phyloP scores from a whole-genome alignment of 2,329 filamentous ascomycete genomes.

The Diaporthe capsici region DNA sequence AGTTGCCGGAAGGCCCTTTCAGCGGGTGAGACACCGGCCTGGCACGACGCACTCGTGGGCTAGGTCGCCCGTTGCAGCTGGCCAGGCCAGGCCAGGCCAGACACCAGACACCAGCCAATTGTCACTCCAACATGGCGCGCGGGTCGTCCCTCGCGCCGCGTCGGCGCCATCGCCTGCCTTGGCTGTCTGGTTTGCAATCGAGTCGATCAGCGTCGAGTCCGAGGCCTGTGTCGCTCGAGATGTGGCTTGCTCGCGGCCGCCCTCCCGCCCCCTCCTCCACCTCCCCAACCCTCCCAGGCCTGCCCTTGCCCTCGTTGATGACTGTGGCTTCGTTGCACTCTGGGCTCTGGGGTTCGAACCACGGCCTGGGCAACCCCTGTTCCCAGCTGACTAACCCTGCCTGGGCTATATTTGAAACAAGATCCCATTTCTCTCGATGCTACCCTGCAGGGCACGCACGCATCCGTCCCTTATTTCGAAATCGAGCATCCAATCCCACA shows the following conservation, averaged over 20 bases:
- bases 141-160: slow-evolving; percentile 27
- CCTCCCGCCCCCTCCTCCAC: slow-evolving; percentile 5
- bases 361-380: slow-evolving; percentile 27
- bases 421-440: slow-evolving; percentile 40
- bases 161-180: slow-evolving; percentile 20
- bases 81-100: background rate
- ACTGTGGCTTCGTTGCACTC: slow-evolving; percentile 27
- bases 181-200: slow-evolving; percentile 1
- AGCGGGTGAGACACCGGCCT: slow-evolving; percentile 8
- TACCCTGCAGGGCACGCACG: slow-evolving; percentile 38
- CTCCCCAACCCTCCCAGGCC: background rate
- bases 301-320: background rate
- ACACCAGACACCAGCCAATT: slow-evolving; percentile 8
- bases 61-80: slow-evolving; percentile 26
- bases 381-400: slow-evolving; percentile 33
- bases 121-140: slow-evolving; percentile 7
- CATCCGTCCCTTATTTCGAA: slow-evolving; percentile 31
- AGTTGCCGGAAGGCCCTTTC: background rate
- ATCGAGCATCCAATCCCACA: slow-evolving; percentile 31
- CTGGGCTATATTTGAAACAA: slow-evolving; percentile 41
- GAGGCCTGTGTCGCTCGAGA: slow-evolving; percentile 8
- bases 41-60: slow-evolving; percentile 7
- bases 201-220: slow-evolving; percentile 20
- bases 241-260: slow-evolving; percentile 31
- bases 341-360: slow-evolving; percentile 21